A percentile compares a stretch with the other conserved stretches of the same genome.
Conservation (phyloP, 169 alveolate species). For the Plasmodium knowlesi region DNA sequence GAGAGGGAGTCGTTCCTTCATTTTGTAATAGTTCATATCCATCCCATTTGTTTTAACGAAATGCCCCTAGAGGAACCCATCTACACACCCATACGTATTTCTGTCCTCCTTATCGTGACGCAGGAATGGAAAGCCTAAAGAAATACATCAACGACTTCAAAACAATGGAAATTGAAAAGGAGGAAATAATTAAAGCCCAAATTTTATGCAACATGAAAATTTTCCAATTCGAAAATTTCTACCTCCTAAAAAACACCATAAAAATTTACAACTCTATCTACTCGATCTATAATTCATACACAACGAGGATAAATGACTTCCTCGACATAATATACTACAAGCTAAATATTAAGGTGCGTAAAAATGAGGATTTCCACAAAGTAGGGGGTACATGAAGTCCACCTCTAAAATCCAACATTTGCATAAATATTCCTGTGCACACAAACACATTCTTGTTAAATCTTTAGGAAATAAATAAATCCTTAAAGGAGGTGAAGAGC, state of each 20-base stretch:
- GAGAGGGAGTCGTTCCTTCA: background rate
- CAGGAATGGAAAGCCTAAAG: slow-evolving; percentile 71
- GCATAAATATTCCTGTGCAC: background rate
- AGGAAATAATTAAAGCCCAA: slow-evolving; percentile 73
- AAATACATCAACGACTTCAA: slow-evolving; percentile 67
- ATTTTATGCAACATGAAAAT: slow-evolving; percentile 74
- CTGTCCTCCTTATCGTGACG: background rate
- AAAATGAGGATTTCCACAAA: background rate
- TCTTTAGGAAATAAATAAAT: slow-evolving; percentile 67
- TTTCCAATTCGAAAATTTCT: slow-evolving; percentile 48
- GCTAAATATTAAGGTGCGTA: slow-evolving; percentile 58
- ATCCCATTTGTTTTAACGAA: background rate
- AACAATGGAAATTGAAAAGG: slow-evolving; percentile 54
- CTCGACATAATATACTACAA: slow-evolving; percentile 63
- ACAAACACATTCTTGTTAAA: background rate
- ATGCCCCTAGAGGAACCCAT: background rate
- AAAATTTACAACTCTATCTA: slow-evolving; percentile 69
- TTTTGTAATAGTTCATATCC: background rate
- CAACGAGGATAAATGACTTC: slow-evolving; percentile 61
- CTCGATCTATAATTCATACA: slow-evolving; percentile 56
- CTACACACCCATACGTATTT: background rate
- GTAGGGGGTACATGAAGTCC: background rate
- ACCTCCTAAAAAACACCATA: slow-evolving; percentile 59
- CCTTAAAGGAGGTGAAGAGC: slow-evolving; percentile 48
- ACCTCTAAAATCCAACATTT: background rate